Conservation (phyloP, 2,329 filamentous ascomycete species). For the Leptographium wingfieldii region DNA sequence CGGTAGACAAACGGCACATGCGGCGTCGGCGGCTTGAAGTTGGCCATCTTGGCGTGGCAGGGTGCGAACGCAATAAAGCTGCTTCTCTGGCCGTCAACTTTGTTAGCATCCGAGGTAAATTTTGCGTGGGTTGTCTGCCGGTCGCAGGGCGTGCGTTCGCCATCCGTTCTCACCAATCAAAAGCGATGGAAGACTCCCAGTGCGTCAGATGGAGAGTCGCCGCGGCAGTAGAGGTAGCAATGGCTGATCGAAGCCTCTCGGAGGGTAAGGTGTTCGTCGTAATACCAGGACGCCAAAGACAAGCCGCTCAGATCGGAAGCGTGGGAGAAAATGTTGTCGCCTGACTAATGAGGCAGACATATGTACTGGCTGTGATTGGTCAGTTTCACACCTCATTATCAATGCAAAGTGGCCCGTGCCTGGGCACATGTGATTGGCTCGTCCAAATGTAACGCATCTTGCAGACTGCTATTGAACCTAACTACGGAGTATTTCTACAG, state of each 20-base stretch:
- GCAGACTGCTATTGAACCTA: background rate
- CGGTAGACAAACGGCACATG: constrained; percentile 57
- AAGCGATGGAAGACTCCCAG: background rate
- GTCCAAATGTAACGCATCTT: background rate
- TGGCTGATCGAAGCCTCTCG: background rate
- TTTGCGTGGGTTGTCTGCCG: background rate
- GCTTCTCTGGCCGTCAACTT: background rate
- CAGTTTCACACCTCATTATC: background rate
- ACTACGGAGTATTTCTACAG: background rate
- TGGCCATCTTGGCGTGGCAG: constrained; percentile 4
- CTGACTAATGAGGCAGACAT: background rate
- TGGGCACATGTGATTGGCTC: background rate
- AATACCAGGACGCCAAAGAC: background rate
- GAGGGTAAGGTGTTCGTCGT: background rate
- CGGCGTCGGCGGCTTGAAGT: constrained; percentile 19
- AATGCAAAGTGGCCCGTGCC: background rate
- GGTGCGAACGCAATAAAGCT: background rate
- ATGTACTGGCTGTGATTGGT: background rate
- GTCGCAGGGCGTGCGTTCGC: background rate
- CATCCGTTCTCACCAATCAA: background rate
- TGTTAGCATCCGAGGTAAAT: background rate
- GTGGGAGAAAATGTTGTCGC: background rate
- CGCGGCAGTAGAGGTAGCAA: background rate
- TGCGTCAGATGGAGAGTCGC: background rate
- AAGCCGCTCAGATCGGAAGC: background rate